Conservation (phyloP, 495 filamentous ascomycete species). For the Penicillium alfredii region DNA sequence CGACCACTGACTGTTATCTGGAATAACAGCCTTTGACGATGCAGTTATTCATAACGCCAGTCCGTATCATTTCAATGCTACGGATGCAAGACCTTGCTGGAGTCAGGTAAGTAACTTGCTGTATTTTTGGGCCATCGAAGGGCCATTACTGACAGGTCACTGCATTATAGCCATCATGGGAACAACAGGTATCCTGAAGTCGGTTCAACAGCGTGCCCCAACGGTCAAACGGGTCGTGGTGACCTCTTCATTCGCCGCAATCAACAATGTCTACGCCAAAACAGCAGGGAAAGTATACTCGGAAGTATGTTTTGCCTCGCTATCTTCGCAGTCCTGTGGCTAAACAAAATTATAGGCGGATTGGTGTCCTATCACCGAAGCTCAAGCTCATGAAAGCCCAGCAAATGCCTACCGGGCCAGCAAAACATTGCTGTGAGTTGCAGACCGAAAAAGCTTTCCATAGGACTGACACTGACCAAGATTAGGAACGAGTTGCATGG, state of each 20-base stretch:
- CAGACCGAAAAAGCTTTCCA: not conserved
- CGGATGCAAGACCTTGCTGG: slow-evolving; percentile 18
- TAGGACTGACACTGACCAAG: not conserved
- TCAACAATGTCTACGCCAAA: slow-evolving; percentile 43
- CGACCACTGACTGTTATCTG: no score
- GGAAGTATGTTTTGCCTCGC: slow-evolving; percentile 33
- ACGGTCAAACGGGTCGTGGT: slow-evolving; percentile 49
- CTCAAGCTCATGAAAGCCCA: slow-evolving; percentile 43
- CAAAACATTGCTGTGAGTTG: slow-evolving; percentile 35
- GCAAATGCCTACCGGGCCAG: slow-evolving; percentile 41
- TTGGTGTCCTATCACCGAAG: slow-evolving; percentile 72
- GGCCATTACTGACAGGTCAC: not conserved
- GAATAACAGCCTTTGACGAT: slow-evolving; percentile 60
- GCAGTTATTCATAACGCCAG: slow-evolving; percentile 72
- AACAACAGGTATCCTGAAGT: slow-evolving; percentile 41
- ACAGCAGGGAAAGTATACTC: slow-evolving; percentile 46
- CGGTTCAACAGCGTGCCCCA: slow-evolving; percentile 39
- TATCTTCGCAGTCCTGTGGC: not conserved
- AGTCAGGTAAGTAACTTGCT: slow-evolving; percentile 32
- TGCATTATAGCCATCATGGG: slow-evolving; percentile 39
- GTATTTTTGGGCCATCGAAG: no score
- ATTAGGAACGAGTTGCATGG: slow-evolving; percentile 55
- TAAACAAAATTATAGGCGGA: slow-evolving; percentile 31
- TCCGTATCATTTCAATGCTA: slow-evolving; percentile 56
- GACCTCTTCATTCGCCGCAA: slow-evolving; percentile 72